Evolutionary conservation across 2,329 filamentous ascomycete species (phyloP), one percentile per base, ranked within the genome.

Genomic region (Venturia oleaginea): DNA sequence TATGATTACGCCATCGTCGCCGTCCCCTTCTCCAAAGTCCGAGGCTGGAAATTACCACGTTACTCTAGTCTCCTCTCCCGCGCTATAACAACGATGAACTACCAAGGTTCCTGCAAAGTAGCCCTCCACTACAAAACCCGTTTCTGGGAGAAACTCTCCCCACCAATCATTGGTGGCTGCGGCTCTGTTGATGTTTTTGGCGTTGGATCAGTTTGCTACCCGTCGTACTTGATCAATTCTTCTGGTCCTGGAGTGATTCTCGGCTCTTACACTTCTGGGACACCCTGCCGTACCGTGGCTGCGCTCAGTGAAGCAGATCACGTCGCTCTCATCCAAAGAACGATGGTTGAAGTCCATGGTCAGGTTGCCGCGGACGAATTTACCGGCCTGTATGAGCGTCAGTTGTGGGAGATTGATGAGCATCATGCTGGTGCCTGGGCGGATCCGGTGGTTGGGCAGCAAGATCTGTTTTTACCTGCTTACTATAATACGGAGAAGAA

Each of bases 401-500:
- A 83, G 61, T 89, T 87, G 77, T 90, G 87, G 87, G 77, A 81
- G 62, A 72, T 81, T 8, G 85, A 90, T 67, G 80, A 83, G 65
- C 81, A 84, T 65, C 80, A 86, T 71, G 81, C 80, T 1, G 86
- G 83, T 4, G 82, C 83, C 7, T 91, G 86, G 87, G 83, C 83
- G 1, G 72, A 74, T 4, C 86, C 87, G 0, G 74, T 78, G 0
- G 77, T 85, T 0, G 86, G 86, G 0, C 86, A 90, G 75, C 87
- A 91, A 70, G 81, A 87, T 68, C 70, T 90, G 30, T 91, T 87
- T 68, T 76, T 91, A 10, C 87, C 88, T 0, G 84, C 87, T n/a
- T 91, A 89, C 70, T 89, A 87, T 70, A 83, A 86, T 71, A 90
- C 86, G 0, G 84, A 90, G 72, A 81, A 81, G 67, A 84, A 86